Percentiles rank a stretch among this genome's conserved stretches.
Evolutionary conservation across 306 rosid genomes (phyloP).

Genomic region (Gleditsia sinensis): DNA sequence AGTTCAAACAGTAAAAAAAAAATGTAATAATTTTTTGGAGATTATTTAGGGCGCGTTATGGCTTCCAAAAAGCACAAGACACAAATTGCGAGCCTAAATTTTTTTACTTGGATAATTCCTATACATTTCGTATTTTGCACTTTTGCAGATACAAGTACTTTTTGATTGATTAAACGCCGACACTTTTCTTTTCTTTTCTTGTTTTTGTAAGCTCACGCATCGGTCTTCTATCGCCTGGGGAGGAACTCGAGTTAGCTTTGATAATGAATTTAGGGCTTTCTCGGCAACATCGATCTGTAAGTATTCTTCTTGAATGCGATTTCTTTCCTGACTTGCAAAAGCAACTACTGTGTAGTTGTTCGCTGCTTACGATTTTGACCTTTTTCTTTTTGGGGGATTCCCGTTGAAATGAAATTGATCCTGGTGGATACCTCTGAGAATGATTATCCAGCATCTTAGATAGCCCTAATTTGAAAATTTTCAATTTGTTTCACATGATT

Average conservation of each 20-base stretch:
- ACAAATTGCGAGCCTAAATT: neutral
- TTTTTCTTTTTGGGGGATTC: neutral
- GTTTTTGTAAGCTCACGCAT: neutral
- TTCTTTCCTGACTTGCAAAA: neutral
- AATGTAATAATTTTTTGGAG: neutral
- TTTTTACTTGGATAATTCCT: neutral
- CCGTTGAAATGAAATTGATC: neutral
- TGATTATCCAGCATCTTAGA: neutral
- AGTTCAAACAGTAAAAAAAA: neutral
- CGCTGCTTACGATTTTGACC: slow-evolving; percentile 1
- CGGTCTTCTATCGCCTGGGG: neutral
- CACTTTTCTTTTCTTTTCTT: too few species aligned
- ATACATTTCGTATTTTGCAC: neutral
- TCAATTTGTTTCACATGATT: neutral
- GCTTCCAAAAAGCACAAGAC: neutral
- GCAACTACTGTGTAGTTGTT: neutral
- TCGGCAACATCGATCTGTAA: slow-evolving; percentile 43
- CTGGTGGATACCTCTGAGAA: neutral
- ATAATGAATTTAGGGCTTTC: slow-evolving; percentile 57
- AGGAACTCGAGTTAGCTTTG: slow-evolving; percentile 8
- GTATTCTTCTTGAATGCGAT: slow-evolving; percentile 19
- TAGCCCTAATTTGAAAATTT: neutral
- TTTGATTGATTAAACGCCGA: neutral
- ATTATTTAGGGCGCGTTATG: neutral
- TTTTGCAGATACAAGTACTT: neutral